phyloP scores from a whole-genome alignment of 345 rosid genomes.

The Fremontodendron californicum region DNA sequence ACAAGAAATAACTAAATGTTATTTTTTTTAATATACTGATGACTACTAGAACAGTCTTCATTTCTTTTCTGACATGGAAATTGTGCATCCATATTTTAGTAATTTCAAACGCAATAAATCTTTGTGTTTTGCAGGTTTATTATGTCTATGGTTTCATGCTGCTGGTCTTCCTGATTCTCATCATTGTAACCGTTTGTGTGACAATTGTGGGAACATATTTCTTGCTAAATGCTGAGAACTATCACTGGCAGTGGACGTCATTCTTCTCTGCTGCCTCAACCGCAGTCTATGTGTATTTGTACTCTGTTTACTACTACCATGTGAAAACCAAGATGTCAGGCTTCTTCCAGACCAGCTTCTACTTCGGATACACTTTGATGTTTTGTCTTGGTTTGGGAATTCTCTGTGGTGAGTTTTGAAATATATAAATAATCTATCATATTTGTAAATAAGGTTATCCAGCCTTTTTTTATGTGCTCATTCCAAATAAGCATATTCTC shows the following conservation, averaged over 20 bases:
- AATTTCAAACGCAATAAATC: neutral
- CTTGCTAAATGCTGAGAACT: slow-evolving; percentile 90
- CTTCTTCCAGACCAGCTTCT: slow-evolving; percentile 89
- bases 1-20: neutral
- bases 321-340: slow-evolving; percentile 87
- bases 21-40: neutral
- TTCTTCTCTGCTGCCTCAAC: slow-evolving; percentile 98
- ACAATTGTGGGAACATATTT: slow-evolving; percentile 96
- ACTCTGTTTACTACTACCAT: slow-evolving; percentile 72
- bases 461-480: neutral
- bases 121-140: slow-evolving; percentile 60
- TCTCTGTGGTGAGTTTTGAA: slow-evolving; percentile 71
- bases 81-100: neutral
- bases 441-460: neutral
- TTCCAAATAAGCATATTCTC: neutral
- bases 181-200: slow-evolving; percentile 86
- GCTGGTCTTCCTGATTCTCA: slow-evolving; percentile 79
- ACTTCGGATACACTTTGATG: slow-evolving; percentile 89
- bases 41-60: neutral
- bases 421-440: neutral
- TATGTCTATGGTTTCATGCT: slow-evolving; percentile 94
- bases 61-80: neutral
- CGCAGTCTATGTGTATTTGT: slow-evolving; percentile 83
- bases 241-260: slow-evolving; percentile 99
- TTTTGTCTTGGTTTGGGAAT: slow-evolving; percentile 93